Base-by-base conservation (phyloP, 345 rosid genomes). In the Heritiera fomes region DNA sequence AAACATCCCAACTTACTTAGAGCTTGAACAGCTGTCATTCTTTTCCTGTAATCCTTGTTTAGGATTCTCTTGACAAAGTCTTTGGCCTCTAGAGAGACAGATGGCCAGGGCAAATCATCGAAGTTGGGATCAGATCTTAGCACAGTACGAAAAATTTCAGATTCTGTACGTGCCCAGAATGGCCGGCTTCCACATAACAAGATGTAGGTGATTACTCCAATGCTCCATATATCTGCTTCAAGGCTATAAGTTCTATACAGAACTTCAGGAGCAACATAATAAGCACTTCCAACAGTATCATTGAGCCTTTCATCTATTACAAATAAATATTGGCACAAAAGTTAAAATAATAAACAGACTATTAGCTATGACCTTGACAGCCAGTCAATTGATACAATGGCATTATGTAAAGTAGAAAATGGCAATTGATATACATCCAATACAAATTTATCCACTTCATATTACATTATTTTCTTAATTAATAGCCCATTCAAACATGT, bases 1-100 rank as follows among this genome's bases (percentile, higher is more conserved):
- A 52, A 13, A 79, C 73, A 38, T 45, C 28, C 30, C 61, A 61
- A 89, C 94, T 90, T 81, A 92, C 97, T 79, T 76, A 92, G 82
- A 74, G 97, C 97, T 88, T 90, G 97, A 68, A 82, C 94, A n/a
- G 94, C 94, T 80, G 94, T 90, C 91, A 92, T 90, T 85, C 97
- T 87, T 84, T 90, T 92, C 77, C 97, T 79, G 59, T 87, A 90
- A 69, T 92, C 97, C 84, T 92, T 92, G 85, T 90, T 92, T 83
- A 92, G 87, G 55, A 92, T 90, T 78, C 97, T 85, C 87, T 87
- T 92, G 75, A 90, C 97, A 78, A 92, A 92, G 67, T 92, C 97
- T 83, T 89, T 90, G 56, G 90, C 97, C 78, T 92, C 91, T 14
- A 93, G 80, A 30, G 91, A 81, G 65, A 84, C 88, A 79, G 90